These are phyloP conservation scores for Pilasporangium apinafurcum DNA, from an alignment of 352 stramenopile genomes.

Conservation along the genomic window DNA sequence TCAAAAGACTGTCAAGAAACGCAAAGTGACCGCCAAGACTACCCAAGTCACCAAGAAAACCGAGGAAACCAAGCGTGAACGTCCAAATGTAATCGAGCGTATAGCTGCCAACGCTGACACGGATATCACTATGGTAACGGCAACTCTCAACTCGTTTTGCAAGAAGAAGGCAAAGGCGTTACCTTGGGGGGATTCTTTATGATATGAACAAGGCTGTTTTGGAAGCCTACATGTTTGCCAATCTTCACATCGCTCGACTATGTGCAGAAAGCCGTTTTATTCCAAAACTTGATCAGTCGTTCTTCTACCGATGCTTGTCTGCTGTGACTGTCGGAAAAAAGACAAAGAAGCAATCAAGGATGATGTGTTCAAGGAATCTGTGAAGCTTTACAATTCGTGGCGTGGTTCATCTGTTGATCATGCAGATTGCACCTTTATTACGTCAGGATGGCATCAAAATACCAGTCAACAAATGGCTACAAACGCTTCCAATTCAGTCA, in stretches of 20 bases:
- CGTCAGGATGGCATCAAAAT: background rate
- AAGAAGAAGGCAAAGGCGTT: background rate
- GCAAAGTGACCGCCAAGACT: no score
- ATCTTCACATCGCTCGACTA: background rate
- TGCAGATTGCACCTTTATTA: background rate
- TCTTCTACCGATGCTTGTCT: constrained; percentile 2
- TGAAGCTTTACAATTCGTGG: background rate
- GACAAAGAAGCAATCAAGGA: background rate
- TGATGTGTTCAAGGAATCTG: background rate
- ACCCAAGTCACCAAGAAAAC: no score
- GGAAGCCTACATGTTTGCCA: constrained; percentile 2
- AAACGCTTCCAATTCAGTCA: constrained; percentile 1
- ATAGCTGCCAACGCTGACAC: background rate
- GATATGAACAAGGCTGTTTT: constrained; percentile 1
- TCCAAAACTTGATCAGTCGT: background rate
- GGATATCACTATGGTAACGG: background rate
- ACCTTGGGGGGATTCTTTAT: constrained; percentile 1
- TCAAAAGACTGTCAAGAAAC: no score
- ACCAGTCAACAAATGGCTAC: constrained; percentile 1
- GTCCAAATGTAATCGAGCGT: constrained; percentile 1
- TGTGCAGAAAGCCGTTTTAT: background rate
- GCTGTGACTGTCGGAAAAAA: background rate
- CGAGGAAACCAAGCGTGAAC: background rate
- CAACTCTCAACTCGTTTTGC: constrained; percentile 1
- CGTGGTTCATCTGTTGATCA: background rate